Percentiles rank a stretch among this genome's conserved stretches.
Evolutionary conservation across 768 basidiomycete genomes (phyloP).

Genomic region (Lactifluus piperatus): DNA sequence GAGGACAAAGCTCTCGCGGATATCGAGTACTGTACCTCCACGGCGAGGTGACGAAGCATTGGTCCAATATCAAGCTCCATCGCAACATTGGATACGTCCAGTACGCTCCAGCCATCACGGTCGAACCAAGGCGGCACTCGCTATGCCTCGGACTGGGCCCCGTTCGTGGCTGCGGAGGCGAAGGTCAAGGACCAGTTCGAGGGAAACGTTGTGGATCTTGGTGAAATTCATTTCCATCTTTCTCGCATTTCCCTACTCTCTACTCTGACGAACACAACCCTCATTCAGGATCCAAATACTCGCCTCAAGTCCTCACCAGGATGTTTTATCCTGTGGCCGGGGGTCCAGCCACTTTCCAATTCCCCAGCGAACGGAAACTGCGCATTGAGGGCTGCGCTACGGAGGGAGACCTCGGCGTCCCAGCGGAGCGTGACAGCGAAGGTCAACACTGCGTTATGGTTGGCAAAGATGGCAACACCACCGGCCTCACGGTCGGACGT

Average conservation of each 20-base stretch:
- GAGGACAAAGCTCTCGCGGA: background rate
- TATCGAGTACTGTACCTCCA: background rate
- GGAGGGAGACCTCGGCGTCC: no score
- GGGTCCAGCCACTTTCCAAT: background rate
- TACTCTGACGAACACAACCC: no score
- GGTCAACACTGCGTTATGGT: background rate
- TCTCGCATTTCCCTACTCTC: no score
- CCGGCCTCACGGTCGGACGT: background rate
- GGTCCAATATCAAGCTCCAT: background rate
- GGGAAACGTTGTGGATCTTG: background rate
- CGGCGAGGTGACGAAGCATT: background rate
- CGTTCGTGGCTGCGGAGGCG: no score
- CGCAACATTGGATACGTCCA: background rate
- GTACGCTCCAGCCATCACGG: no score
- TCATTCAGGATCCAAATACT: background rate
- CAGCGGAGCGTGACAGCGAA: no score
- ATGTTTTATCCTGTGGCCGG: no score
- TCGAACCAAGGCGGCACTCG: no score
- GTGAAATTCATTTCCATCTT: background rate
- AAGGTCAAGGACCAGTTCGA: no score
- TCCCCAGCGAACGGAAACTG: no score
- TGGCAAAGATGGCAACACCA: background rate
- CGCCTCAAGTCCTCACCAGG: background rate
- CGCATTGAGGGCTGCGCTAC: no score
- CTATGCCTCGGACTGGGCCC: no score